These are phyloP conservation scores for Juncus inflexus DNA, from an alignment of 176 grass and related monocot genomes.

Conservation along the genomic window DNA sequence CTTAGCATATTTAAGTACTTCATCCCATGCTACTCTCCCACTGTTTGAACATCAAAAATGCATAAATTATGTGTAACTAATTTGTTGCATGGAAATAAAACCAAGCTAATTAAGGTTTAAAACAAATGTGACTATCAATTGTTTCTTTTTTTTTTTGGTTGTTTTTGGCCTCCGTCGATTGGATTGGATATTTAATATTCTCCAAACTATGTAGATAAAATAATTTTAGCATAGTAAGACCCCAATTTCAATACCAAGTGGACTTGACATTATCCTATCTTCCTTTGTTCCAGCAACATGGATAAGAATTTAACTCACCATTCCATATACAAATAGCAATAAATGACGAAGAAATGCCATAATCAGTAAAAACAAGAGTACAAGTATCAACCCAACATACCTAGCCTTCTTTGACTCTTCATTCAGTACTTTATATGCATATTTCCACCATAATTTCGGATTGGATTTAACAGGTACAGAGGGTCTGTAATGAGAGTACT, in stretches of 20 bases:
- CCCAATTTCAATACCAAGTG: not conserved
- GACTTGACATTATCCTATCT: not conserved
- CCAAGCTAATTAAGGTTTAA: too few relatives aligned
- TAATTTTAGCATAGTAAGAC: not conserved
- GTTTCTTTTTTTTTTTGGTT: too few relatives aligned
- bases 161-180: too few relatives aligned
- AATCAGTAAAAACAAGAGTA: conserved; percentile 6
- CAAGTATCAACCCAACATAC: conserved; percentile 33
- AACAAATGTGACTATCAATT: too few relatives aligned
- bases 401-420: conserved; percentile 88
- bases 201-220: too few relatives aligned
- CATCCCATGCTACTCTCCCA: conserved; percentile 86
- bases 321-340: not conserved
- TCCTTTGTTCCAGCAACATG: not conserved
- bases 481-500: conserved; percentile 89
- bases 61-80: too few relatives aligned
- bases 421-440: conserved; percentile 71
- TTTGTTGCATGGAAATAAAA: too few relatives aligned
- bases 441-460: conserved; percentile 88
- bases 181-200: too few relatives aligned
- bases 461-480: conserved; percentile 62
- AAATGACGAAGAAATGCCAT: not conserved
- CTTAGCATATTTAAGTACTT: conserved; percentile 63
- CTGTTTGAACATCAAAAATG: conserved; percentile 40
- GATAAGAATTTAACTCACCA: not conserved